Evolutionary conservation across 1,139 yeast genomes (phyloP).

Genomic region (Debaryomycetaceae sp.): DNA sequence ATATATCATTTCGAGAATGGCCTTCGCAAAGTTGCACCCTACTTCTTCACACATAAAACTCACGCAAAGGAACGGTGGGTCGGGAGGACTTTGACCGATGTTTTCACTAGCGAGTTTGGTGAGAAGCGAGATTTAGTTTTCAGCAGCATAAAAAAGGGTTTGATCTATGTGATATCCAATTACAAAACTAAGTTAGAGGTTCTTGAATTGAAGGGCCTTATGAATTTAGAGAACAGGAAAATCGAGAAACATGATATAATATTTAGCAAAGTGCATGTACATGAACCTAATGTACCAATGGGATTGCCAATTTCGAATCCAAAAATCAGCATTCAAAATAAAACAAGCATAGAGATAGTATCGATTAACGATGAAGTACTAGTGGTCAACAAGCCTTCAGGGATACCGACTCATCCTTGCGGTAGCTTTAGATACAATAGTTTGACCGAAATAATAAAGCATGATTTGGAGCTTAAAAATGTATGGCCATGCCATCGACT

Average conservation of each 20-base stretch:
- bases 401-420: slow-evolving; percentile 79
- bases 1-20: slow-evolving; percentile 32
- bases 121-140: slow-evolving; percentile 22
- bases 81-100: slow-evolving; percentile 39
- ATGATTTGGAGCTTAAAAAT: slow-evolving; percentile 27
- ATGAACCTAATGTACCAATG: slow-evolving; percentile 54
- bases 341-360: slow-evolving; percentile 35
- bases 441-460: slow-evolving; percentile 54
- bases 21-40: slow-evolving; percentile 46
- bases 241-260: slow-evolving; percentile 50
- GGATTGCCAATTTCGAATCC: neutral
- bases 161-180: slow-evolving; percentile 24
- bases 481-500: slow-evolving; percentile 65
- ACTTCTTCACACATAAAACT: slow-evolving; percentile 36
- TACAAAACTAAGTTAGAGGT: slow-evolving; percentile 23
- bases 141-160: slow-evolving; percentile 22
- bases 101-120: slow-evolving; percentile 46
- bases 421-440: slow-evolving; percentile 63
- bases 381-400: slow-evolving; percentile 71
- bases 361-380: slow-evolving; percentile 47
- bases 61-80: slow-evolving; percentile 51
- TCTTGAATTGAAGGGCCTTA: slow-evolving; percentile 20
- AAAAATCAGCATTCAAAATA: slow-evolving; percentile 5
- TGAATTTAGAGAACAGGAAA: slow-evolving; percentile 16
- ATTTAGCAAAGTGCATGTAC: slow-evolving; percentile 49